Evolutionary conservation across 352 stramenopile species (phyloP).

Genomic region (Phytophthora citrophthora): DNA sequence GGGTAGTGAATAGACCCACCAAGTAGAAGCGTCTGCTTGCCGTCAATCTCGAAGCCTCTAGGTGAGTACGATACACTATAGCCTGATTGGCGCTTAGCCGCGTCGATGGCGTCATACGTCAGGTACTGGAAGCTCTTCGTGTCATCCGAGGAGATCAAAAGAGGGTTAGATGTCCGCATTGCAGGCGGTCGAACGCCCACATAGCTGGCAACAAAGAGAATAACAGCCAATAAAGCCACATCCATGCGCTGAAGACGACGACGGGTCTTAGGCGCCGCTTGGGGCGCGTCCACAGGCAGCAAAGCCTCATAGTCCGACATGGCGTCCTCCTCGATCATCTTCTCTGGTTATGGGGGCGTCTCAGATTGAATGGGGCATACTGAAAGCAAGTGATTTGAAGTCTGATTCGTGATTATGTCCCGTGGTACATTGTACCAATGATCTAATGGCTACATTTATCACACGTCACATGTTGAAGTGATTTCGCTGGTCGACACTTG

Average conservation of each 20-base stretch:
- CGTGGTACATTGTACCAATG: constrained; percentile 25
- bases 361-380: constrained; percentile 15
- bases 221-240: constrained; percentile 48
- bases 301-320: constrained; percentile 24
- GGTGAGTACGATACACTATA: constrained; percentile 59
- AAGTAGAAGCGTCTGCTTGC: constrained; percentile 57
- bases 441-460: constrained; percentile 18
- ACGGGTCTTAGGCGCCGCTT: constrained; percentile 1
- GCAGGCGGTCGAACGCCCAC: constrained; percentile 49
- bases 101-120: constrained; percentile 67
- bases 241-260: constrained; percentile 56
- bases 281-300: constrained; percentile 25
- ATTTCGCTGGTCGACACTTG: not conserved
- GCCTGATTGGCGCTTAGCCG: constrained; percentile 40
- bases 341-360: constrained; percentile 9
- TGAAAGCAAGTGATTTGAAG: constrained; percentile 11
- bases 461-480: constrained; percentile 39
- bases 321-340: constrained; percentile 26
- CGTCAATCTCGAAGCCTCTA: constrained; percentile 70
- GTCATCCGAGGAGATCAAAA: constrained; percentile 15
- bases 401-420: constrained; percentile 19
- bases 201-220: constrained; percentile 61
- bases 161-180: constrained; percentile 48
- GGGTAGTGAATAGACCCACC: constrained; percentile 77
- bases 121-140: constrained; percentile 38